phyloP scores from a whole-genome alignment of 1,284 basidiomycete species.

The Tremellales sp. region DNA sequence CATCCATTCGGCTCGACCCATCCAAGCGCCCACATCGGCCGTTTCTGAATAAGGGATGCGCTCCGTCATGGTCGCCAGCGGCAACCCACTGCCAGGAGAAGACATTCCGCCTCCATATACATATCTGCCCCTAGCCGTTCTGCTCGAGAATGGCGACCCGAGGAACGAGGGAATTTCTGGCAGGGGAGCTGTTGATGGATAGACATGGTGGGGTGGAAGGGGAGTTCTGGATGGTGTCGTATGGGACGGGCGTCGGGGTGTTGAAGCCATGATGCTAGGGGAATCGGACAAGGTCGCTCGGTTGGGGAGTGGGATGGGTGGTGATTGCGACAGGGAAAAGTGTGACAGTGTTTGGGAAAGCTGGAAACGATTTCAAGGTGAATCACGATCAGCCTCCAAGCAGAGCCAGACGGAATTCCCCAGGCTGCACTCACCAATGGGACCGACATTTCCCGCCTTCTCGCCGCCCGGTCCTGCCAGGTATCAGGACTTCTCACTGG shows the following conservation, averaged over 20 bases:
- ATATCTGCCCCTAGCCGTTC: constrained; percentile 20
- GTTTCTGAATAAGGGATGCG: constrained; percentile 5
- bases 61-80: constrained; percentile 9
- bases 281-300: background rate
- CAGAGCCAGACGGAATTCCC: constrained; percentile 3
- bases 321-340: constrained; percentile 34
- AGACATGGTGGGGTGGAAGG: constrained; percentile 11
- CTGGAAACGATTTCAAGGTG: constrained; percentile 11
- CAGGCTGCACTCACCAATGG: constrained; percentile 30
- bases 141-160: constrained; percentile 37
- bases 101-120: constrained; percentile 11
- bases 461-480: constrained; percentile 1
- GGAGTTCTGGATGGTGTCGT: constrained; percentile 8
- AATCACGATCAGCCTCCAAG: background rate
- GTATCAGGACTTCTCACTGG: constrained; percentile 8
- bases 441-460: constrained; percentile 40
- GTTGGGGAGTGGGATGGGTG: constrained; percentile 6
- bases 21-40: constrained; percentile 16
- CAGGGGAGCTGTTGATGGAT: constrained; percentile 35
- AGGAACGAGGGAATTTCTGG: constrained; percentile 34
- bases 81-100: constrained; percentile 3
- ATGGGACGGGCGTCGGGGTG: constrained; percentile 10
- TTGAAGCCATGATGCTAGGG: constrained; percentile 3
- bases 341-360: constrained; percentile 38
- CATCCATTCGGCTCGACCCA: constrained; percentile 25